Conservation (phyloP, 2,329 filamentous ascomycete genomes). For the Aspergillus spinulosporus region DNA sequence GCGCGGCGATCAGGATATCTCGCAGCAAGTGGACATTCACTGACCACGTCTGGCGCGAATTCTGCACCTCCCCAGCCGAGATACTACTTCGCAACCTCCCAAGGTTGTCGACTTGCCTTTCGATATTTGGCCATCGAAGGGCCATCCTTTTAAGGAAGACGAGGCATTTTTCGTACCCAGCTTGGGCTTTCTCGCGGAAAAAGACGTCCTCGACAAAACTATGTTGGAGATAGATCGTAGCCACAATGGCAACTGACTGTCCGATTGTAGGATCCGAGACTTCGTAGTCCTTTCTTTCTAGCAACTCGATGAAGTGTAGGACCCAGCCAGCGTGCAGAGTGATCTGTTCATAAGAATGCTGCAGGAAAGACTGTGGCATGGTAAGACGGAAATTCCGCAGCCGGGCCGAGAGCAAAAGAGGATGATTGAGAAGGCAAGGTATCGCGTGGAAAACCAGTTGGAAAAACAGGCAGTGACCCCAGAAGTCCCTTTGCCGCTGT, state of each 20-base stretch:
- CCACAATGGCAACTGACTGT: constrained; percentile 50
- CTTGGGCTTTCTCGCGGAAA: constrained; percentile 39
- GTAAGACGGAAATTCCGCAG: constrained; percentile 50
- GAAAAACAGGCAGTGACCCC: constrained; percentile 51
- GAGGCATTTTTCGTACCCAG: constrained; percentile 43
- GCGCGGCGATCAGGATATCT: constrained; percentile 4
- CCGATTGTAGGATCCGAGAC: constrained; percentile 46
- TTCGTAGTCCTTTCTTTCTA: constrained; percentile 43
- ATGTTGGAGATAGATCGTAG: constrained; percentile 53
- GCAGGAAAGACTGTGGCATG: constrained; percentile 53
- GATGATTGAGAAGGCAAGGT: constrained; percentile 52
- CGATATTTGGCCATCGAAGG: constrained; percentile 39
- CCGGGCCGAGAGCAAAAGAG: constrained; percentile 50
- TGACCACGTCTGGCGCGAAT: constrained; percentile 16
- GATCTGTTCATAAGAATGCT: constrained; percentile 51
- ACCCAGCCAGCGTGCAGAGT: constrained; percentile 51
- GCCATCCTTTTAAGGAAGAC: constrained; percentile 37
- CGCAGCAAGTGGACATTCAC: constrained; percentile 11
- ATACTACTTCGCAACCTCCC: constrained; percentile 6
- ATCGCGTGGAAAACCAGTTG: constrained; percentile 52
- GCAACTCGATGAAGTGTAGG: constrained; percentile 48
- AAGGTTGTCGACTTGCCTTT: constrained; percentile 13
- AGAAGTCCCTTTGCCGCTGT: constrained; percentile 46
- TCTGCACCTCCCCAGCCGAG: constrained; percentile 8
- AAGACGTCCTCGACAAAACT: constrained; percentile 45